Percentiles rank a stretch among this genome's conserved stretches.
phyloP scores from a whole-genome alignment of 176 grass and related monocot species.

The Raddia guianensis region DNA sequence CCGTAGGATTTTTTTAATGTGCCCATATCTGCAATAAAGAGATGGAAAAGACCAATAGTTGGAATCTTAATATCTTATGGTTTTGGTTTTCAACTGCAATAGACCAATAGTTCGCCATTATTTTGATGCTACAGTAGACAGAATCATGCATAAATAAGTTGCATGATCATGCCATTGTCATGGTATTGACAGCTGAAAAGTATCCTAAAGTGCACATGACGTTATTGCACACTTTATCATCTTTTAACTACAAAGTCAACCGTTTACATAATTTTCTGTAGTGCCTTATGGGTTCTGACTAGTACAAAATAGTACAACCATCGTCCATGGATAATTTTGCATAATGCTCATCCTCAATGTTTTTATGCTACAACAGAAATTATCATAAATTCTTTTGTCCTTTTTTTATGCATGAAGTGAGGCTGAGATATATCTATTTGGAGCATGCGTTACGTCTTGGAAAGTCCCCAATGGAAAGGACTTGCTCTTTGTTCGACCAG shows the following conservation, averaged over 20 bases:
- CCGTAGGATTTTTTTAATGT: neutral
- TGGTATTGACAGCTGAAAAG: slow-evolving; percentile 5
- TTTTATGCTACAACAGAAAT: neutral
- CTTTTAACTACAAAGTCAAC: too few relatives aligned
- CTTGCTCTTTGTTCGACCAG: slow-evolving; percentile 90
- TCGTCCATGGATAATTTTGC: neutral
- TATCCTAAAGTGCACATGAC: neutral
- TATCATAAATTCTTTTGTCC: neutral
- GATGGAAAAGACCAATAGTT: too few relatives aligned
- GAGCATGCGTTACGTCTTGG: slow-evolving; percentile 85
- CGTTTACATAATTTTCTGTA: neutral
- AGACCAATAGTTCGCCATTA: neutral
- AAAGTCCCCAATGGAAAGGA: slow-evolving; percentile 83
- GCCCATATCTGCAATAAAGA: neutral
- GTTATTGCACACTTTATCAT: neutral
- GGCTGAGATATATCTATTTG: slow-evolving; percentile 93
- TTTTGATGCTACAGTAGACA: neutral
- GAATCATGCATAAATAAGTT: neutral
- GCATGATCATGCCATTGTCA: neutral
- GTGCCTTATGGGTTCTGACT: neutral
- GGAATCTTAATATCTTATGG: too few relatives aligned
- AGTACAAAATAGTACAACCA: neutral
- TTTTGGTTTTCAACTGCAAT: too few relatives aligned
- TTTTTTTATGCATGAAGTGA: slow-evolving; percentile 57
- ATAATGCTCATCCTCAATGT: neutral